Conservation (phyloP, 2,329 filamentous ascomycete genomes). For the Trichoderma breve region DNA sequence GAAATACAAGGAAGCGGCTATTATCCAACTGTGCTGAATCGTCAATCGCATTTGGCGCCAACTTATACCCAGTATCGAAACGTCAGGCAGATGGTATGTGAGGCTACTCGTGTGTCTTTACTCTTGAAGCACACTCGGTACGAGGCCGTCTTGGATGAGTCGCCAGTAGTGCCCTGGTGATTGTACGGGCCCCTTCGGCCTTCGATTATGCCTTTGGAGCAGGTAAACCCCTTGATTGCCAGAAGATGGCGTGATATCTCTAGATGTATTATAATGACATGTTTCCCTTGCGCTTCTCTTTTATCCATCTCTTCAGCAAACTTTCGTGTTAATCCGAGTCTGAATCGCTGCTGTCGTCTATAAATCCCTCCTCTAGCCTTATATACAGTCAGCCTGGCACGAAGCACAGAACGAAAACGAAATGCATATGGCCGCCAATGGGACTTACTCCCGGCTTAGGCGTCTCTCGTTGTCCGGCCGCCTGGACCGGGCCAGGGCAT, state of each 20-base stretch:
- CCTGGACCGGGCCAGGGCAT: constrained; percentile 33
- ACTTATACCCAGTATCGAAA: not conserved
- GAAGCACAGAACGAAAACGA: not conserved
- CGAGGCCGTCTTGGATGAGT: not conserved
- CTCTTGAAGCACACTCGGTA: not conserved
- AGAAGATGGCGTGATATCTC: not conserved
- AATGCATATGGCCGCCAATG: not conserved
- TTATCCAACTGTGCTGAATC: not conserved
- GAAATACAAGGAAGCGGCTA: not conserved
- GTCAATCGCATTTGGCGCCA: not conserved
- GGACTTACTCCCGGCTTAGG: constrained; percentile 69
- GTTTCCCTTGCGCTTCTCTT: not conserved
- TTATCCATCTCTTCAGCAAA: not conserved
- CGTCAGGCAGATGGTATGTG: not conserved
- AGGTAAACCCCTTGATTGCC: not conserved
- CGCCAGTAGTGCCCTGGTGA: not conserved
- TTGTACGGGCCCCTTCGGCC: not conserved
- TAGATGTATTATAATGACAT: not conserved
- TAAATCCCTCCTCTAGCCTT: constrained; percentile 43
- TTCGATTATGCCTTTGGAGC: not conserved
- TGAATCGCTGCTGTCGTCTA: constrained; percentile 43
- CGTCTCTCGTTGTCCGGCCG: constrained; percentile 54
- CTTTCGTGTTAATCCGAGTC: constrained; percentile 31
- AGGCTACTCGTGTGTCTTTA: not conserved
- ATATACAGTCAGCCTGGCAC: not conserved